phyloP scores from a whole-genome alignment of 495 filamentous ascomycete genomes.

The Penicillium arizonense region DNA sequence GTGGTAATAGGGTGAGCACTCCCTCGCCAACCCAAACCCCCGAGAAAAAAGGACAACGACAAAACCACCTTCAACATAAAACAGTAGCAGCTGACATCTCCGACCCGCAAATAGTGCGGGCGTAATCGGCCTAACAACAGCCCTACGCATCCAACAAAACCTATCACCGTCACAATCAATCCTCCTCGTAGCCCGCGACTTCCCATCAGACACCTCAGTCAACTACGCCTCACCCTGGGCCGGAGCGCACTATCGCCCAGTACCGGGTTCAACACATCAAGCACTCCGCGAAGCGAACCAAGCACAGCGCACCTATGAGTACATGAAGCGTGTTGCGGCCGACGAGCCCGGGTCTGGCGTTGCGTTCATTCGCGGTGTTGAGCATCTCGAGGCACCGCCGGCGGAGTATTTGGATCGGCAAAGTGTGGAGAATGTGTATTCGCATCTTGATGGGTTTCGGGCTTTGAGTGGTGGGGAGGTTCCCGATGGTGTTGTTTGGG shows the following conservation, averaged over 20 bases:
- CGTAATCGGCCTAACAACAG: slow-evolving; percentile 56
- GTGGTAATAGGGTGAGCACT: slow-evolving; percentile 43
- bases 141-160: slow-evolving; percentile 48
- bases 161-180: slow-evolving; percentile 35
- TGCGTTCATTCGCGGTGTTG: slow-evolving; percentile 50
- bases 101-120: slow-evolving; percentile 44
- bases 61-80: neutral
- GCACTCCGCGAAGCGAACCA: slow-evolving; percentile 46
- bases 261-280: slow-evolving; percentile 45
- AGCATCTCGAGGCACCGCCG: slow-evolving; percentile 57
- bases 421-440: slow-evolving; percentile 25
- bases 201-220: slow-evolving; percentile 51
- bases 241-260: slow-evolving; percentile 60
- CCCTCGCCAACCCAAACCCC: neutral
- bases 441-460: slow-evolving; percentile 44
- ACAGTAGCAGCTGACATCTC: slow-evolving; percentile 10
- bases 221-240: slow-evolving; percentile 67
- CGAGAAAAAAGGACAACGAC: neutral
- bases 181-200: slow-evolving; percentile 56
- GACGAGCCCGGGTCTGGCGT: slow-evolving; percentile 52
- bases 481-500: slow-evolving; percentile 51
- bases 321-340: slow-evolving; percentile 42
- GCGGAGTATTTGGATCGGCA: slow-evolving; percentile 38
- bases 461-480: slow-evolving; percentile 35
- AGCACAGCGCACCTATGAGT: slow-evolving; percentile 49